Percentiles rank a stretch among this genome's conserved stretches.
Conservation (phyloP, 306 rosid species). For the Fagus crenata region DNA sequence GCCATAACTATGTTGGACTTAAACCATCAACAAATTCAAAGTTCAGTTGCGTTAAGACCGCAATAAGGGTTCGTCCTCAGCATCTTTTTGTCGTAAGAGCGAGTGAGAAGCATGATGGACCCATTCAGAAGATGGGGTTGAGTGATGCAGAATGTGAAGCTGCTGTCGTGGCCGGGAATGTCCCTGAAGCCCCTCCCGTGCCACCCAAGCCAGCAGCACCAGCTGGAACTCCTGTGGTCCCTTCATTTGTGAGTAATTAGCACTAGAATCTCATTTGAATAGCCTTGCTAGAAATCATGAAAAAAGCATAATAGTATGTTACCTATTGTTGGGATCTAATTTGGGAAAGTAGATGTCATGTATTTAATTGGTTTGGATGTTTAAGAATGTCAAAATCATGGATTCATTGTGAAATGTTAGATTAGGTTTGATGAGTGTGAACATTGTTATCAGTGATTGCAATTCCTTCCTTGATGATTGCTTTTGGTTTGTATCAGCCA, state of each 20-base stretch:
- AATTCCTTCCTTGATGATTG: conserved; percentile 19
- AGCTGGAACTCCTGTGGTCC: conserved; percentile 79
- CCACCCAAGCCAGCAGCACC: conserved; percentile 78
- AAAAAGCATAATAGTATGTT: background rate
- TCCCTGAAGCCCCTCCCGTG: conserved; percentile 77
- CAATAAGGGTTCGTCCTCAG: conserved; percentile 30
- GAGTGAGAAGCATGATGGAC: conserved; percentile 29
- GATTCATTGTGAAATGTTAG: background rate
- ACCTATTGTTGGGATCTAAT: background rate
- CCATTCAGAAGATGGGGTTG: conserved; percentile 39
- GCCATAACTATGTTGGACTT: conserved; percentile 47
- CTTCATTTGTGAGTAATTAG: conserved; percentile 60
- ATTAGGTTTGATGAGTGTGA: background rate
- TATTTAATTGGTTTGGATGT: conserved; percentile 2
- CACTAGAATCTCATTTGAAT: background rate
- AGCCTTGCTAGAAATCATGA: background rate
- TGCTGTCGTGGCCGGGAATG: conserved; percentile 73
- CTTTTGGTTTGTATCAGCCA: conserved; percentile 49
- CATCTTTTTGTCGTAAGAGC: conserved; percentile 56
- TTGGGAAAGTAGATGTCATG: background rate
- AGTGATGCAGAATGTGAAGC: conserved; percentile 83
- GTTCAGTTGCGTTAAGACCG: conserved; percentile 35
- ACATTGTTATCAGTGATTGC: conserved; percentile 1
- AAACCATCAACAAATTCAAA: conserved; percentile 26
- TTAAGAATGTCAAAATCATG: background rate